A percentile compares a stretch with the other conserved stretches of the same genome.
Evolutionary conservation across 2,329 filamentous ascomycete species (phyloP).

Genomic region (Tricladium varicosporioides): DNA sequence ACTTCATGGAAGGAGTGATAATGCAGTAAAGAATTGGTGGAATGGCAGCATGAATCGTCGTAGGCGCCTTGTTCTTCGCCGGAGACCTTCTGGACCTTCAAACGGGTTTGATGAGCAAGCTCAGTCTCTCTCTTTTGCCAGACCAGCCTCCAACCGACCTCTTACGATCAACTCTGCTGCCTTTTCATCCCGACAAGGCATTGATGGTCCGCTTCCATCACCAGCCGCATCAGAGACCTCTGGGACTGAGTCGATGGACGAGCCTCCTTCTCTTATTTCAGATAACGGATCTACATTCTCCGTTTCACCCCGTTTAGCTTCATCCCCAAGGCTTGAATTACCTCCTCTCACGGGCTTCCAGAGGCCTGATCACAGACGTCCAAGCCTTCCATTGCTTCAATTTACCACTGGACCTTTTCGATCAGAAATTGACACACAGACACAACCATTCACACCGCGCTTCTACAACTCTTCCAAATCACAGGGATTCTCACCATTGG

Average conservation of each 20-base stretch:
- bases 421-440: conserved; percentile 25
- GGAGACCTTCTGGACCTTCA: conserved; percentile 27
- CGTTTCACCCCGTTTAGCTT: conserved; percentile 47
- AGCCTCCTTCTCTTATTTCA: conserved; percentile 67
- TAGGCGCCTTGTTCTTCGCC: conserved; percentile 36
- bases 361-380: conserved; percentile 24
- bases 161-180: conserved; percentile 25
- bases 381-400: conserved; percentile 31
- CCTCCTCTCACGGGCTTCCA: conserved; percentile 27
- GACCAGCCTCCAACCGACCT: conserved; percentile 19
- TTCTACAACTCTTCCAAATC: conserved; percentile 22
- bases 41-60: conserved; percentile 88
- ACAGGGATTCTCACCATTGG: conserved; percentile 3
- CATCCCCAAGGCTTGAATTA: conserved; percentile 32
- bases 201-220: conserved; percentile 60
- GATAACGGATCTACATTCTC: conserved; percentile 65
- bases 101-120: conserved; percentile 30
- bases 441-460: conserved; percentile 22
- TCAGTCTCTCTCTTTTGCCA: conserved; percentile 33
- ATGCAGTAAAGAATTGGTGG: conserved; percentile 98
- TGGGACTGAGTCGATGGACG: conserved; percentile 52
- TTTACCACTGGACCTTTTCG: conserved; percentile 24
- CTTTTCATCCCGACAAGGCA: conserved; percentile 35
- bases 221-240: conserved; percentile 64
- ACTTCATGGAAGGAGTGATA: conserved; percentile 84